A percentile compares a stretch with the other conserved stretches of the same genome.
These are phyloP conservation scores for Mycena kentingensis DNA, from an alignment of 768 basidiomycete genomes.

Conservation along the genomic window DNA sequence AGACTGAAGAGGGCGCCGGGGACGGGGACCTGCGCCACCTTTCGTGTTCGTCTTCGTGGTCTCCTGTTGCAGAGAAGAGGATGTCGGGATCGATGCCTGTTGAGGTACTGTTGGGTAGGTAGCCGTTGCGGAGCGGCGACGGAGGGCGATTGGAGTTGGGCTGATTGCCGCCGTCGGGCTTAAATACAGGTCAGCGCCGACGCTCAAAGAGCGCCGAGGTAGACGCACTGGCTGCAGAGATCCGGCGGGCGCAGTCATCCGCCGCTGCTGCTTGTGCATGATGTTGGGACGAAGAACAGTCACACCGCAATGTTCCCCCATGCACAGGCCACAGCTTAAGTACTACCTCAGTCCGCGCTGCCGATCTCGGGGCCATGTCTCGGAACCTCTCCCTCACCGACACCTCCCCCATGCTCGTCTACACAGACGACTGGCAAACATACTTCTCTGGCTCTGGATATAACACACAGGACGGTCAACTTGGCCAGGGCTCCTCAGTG, in stretches of 20 bases:
- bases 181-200: not conserved
- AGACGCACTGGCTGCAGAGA: conserved; percentile 37
- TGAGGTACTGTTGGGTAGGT: conserved; percentile 52
- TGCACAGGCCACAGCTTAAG: too few species aligned
- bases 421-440: not conserved
- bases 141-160: conserved; percentile 51
- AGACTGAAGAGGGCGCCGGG: conserved; percentile 70
- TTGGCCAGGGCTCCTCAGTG: not conserved
- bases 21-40: conserved; percentile 57
- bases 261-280: conserved; percentile 27
- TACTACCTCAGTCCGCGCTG: too few species aligned
- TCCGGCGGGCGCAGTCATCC: conserved; percentile 38
- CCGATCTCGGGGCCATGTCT: too few species aligned
- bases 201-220: not conserved
- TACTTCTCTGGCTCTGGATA: not conserved
- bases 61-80: conserved; percentile 44
- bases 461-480: not conserved
- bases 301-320: not conserved
- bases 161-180: conserved; percentile 45
- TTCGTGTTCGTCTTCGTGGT: conserved; percentile 40
- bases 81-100: conserved; percentile 60
- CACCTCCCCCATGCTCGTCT: conserved; percentile 45
- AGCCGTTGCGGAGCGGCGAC: conserved; percentile 72
- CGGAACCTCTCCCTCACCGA: too few species aligned
- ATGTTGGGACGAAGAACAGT: conserved; percentile 2